Percentiles rank a stretch among this genome's conserved stretches.
phyloP scores from a whole-genome alignment of 108 stramenopile genomes.

The Parmales sp. region DNA sequence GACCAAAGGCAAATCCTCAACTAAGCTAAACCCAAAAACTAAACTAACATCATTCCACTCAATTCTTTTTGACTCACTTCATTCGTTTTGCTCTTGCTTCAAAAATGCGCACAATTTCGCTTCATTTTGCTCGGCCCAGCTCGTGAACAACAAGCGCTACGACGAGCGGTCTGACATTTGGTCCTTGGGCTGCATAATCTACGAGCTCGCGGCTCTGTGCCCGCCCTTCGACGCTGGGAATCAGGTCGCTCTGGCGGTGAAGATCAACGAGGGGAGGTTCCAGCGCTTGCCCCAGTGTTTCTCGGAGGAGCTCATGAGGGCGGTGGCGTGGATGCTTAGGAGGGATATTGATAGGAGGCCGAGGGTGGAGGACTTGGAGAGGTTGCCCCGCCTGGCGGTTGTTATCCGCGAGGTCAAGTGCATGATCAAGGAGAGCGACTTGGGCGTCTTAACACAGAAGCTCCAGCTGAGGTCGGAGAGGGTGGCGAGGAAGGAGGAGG shows the following conservation, averaged over 20 bases:
- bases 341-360: constrained; percentile 14
- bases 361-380: constrained; percentile 17
- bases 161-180: constrained; percentile 56
- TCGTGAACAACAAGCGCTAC: constrained; percentile 46
- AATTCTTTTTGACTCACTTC: no score
- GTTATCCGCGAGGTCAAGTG: neutral
- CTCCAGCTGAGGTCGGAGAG: neutral
- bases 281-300: constrained; percentile 29
- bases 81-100: no score
- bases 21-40: no score
- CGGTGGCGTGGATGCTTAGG: constrained; percentile 22
- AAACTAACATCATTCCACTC: no score
- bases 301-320: constrained; percentile 24
- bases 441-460: neutral
- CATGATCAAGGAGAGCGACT: neutral
- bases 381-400: neutral
- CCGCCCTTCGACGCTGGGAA: constrained; percentile 49
- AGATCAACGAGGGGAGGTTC: constrained; percentile 42
- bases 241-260: constrained; percentile 40
- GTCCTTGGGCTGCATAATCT: constrained; percentile 22
- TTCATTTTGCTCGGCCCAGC: no score
- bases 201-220: constrained; percentile 27
- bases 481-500: neutral
- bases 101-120: no score
- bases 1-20: constrained; percentile 1